These are phyloP conservation scores for Cyanidioschyzon merolae DNA, from an alignment of 23 red algal genomes.

Conservation along the genomic window DNA sequence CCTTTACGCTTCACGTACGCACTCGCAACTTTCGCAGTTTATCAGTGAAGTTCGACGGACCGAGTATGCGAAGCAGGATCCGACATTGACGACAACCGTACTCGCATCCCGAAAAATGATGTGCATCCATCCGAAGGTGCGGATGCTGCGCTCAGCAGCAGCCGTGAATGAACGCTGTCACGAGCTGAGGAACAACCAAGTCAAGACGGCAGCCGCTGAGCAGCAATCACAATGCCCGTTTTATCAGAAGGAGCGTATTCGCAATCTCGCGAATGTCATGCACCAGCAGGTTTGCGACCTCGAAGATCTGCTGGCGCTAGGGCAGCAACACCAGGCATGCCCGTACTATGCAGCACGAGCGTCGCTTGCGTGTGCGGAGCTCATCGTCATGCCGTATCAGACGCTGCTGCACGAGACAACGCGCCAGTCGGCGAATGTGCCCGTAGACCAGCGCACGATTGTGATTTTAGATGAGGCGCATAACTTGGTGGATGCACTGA, in stretches of 20 bases:
- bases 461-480: constrained; percentile 96
- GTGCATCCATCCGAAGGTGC: constrained; percentile 83
- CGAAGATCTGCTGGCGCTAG: constrained; percentile 50
- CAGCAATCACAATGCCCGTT: background rate
- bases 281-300: constrained; percentile 23
- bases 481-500: constrained; percentile 71
- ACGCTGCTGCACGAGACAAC: constrained; percentile 67
- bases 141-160: constrained; percentile 31
- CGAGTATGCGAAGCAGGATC: constrained; percentile 9
- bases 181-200: constrained; percentile 38
- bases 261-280: constrained; percentile 19
- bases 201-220: background rate
- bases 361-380: constrained; percentile 40
- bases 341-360: constrained; percentile 65
- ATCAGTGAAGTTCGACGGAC: constrained; percentile 57
- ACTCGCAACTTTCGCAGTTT: constrained; percentile 84
- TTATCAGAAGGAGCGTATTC: constrained; percentile 22
- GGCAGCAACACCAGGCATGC: constrained; percentile 39
- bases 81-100: constrained; percentile 30
- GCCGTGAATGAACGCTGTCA: constrained; percentile 82
- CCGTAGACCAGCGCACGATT: constrained; percentile 31
- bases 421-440: constrained; percentile 44
- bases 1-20: constrained; percentile 67
- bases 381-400: constrained; percentile 75
- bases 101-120: constrained; percentile 70